A percentile compares a stretch with the other conserved stretches of the same genome.
phyloP scores from a whole-genome alignment of 345 rosid species.

The Noccaea bulbosa region DNA sequence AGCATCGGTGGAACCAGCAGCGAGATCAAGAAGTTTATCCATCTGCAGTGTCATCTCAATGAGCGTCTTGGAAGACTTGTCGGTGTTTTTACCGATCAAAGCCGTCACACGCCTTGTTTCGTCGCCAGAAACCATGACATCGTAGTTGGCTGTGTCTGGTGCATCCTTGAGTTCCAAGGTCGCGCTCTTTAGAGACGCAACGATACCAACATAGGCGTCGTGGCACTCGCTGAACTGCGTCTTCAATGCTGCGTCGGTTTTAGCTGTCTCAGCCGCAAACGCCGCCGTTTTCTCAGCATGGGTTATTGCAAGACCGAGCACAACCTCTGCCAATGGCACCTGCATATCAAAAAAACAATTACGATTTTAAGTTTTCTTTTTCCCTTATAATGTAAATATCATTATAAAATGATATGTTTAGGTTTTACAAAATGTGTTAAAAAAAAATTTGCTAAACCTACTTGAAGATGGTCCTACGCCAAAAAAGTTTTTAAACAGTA shows the following conservation, averaged over 20 bases:
- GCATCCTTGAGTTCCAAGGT: constrained; percentile 3
- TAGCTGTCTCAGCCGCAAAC: constrained; percentile 27
- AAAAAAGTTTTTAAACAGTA: too few species aligned
- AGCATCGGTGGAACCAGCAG: constrained; percentile 39
- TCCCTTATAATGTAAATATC: too few species aligned
- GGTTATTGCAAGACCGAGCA: constrained; percentile 21
- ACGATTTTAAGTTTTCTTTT: too few species aligned
- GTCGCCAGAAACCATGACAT: constrained; percentile 35
- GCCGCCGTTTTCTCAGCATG: constrained; percentile 32
- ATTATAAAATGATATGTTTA: too few species aligned
- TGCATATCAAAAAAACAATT: neutral
- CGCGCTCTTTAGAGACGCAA: constrained; percentile 39
- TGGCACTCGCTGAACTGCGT: constrained; percentile 27
- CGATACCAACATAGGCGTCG: constrained; percentile 23
- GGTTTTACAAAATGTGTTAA: too few species aligned
- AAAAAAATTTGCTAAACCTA: too few species aligned
- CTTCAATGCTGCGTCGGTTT: constrained; percentile 19
- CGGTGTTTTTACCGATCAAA: constrained; percentile 22
- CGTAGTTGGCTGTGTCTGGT: constrained; percentile 42
- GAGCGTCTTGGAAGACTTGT: constrained; percentile 29
- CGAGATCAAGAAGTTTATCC: constrained; percentile 40
- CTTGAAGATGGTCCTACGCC: too few species aligned
- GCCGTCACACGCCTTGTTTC: neutral
- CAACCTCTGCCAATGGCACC: constrained; percentile 28
- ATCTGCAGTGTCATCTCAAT: constrained; percentile 34